A percentile compares a stretch with the other conserved stretches of the same genome.
Conservation (phyloP, 495 filamentous ascomycete species). For the Chaetomium tenue region DNA sequence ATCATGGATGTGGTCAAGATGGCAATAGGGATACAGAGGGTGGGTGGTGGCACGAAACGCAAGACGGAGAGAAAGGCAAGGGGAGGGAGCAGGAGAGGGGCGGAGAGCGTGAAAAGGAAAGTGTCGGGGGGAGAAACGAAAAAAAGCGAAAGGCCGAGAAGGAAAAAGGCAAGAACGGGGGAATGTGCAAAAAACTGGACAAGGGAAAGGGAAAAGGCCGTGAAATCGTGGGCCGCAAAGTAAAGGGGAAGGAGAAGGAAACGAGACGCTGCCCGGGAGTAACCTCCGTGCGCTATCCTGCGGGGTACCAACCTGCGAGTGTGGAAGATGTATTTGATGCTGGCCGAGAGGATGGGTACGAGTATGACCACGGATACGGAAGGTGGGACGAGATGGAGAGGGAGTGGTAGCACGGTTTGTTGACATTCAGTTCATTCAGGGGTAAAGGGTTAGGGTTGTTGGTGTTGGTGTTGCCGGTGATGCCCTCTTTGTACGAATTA, state of each 20-base stretch:
- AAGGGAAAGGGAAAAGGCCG: constrained; percentile 4
- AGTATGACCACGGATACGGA: neutral
- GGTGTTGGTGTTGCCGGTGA: no score
- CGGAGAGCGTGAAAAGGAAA: no score
- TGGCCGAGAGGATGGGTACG: neutral
- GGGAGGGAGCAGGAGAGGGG: neutral
- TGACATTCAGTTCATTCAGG: neutral
- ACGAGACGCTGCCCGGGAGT: neutral
- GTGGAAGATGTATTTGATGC: constrained; percentile 14
- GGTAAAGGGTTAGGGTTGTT: constrained; percentile 9
- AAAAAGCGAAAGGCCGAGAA: neutral
- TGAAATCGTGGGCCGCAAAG: neutral
- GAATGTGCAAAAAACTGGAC: neutral
- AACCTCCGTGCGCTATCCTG: neutral
- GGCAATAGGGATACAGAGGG: no score
- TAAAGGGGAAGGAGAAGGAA: neutral
- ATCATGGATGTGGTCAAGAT: no score
- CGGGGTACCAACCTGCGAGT: constrained; percentile 6
- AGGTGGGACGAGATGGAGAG: neutral
- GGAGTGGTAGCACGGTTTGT: neutral
- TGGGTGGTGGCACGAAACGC: no score
- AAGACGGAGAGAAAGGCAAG: no score
- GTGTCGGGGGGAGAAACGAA: no score
- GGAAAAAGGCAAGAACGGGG: neutral
- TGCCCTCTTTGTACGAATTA: no score